Base-by-base conservation (phyloP, 352 stramenopile genomes). In the Pythium chondricola region DNA sequence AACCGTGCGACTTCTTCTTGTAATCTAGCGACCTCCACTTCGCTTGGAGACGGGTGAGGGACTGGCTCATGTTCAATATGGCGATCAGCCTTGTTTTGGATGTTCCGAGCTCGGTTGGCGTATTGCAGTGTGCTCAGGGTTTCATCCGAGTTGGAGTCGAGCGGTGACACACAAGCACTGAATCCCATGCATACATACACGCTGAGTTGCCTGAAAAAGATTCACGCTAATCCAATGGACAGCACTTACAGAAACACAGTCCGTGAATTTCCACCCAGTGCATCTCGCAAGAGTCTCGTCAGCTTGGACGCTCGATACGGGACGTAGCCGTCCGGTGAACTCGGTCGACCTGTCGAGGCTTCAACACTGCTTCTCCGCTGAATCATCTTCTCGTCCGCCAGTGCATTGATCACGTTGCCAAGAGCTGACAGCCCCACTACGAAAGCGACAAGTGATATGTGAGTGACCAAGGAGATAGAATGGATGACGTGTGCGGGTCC, bases 1-100 rank as follows among this genome's bases (percentile, higher is more conserved):
- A 64, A 26, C 1, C 27, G 13, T 5, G 45, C 31, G 24, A 83
- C 43, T 38, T 86, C 65, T 8, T 76, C 65, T 36, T 72, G 61
- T 9, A 87, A 53, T 16, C 43, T 40, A 22, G 46, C 49, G 44
- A 85, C 68, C 52, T 83, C 68, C 26, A 76, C 40, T 13, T 82
- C 56, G 8, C 37, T 74, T 43, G 18, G 20, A 46, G n/a, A 48
- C 5, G 36, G 33, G 2, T 31, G 29, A n/a, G 24, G 33, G 43
- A 84, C 61, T 4, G 82, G 41, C 43, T 83, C 32, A 16, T 26
- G 26, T 43, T 88, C 62, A 7, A 83, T 43, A 43, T 84, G 86
- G 43, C 83, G 83, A 26, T 75, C 63, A 0, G 65, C 71, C 42
- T 87, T 88, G 63, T 89, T 92, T 38, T 88, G 73, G 43, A 89